A percentile compares a stretch with the other conserved stretches of the same genome.
phyloP scores from a whole-genome alignment of 2,329 filamentous ascomycete genomes.

The Pseudocercospora vitis region DNA sequence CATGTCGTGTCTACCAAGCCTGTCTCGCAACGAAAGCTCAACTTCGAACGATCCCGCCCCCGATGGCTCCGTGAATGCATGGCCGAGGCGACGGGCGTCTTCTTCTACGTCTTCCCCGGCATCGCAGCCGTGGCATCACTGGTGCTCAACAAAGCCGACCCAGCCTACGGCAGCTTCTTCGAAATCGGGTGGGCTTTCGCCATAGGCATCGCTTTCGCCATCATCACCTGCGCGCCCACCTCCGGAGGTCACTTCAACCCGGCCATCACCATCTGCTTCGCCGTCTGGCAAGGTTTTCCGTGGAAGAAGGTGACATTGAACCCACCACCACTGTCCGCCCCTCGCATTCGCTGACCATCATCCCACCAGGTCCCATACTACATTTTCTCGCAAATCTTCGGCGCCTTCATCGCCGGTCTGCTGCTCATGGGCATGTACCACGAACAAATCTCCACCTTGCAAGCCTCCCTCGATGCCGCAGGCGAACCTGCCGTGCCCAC shows the following conservation, averaged over 20 bases:
- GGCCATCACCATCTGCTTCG: slow-evolving; percentile 44
- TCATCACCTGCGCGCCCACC: slow-evolving; percentile 56
- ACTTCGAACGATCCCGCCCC: slow-evolving; percentile 56
- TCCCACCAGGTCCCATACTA: slow-evolving; percentile 48
- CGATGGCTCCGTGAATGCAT: slow-evolving; percentile 57
- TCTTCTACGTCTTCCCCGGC: slow-evolving; percentile 50
- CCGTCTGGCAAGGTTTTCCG: slow-evolving; percentile 58
- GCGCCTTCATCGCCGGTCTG: slow-evolving; percentile 57
- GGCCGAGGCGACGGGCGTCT: slow-evolving; percentile 59
- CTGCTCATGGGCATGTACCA: slow-evolving; percentile 59
- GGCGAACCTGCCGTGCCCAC: slow-evolving; percentile 42
- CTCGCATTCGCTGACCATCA: background rate
- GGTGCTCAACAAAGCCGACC: slow-evolving; percentile 46
- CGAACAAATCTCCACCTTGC: slow-evolving; percentile 49
- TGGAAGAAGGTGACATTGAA: slow-evolving; percentile 50
- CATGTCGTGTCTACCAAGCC: slow-evolving; percentile 53
- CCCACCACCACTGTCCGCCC: background rate
- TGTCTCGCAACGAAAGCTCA: slow-evolving; percentile 55
- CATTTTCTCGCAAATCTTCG: slow-evolving; percentile 57
- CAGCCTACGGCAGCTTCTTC: slow-evolving; percentile 54
- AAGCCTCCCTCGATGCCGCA: slow-evolving; percentile 42
- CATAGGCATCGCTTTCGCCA: slow-evolving; percentile 59
- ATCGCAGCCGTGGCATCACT: slow-evolving; percentile 56
- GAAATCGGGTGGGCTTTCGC: slow-evolving; percentile 59
- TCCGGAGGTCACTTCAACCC: slow-evolving; percentile 46